Conservation (phyloP, 2,329 filamentous ascomycete species). For the Tolypocladium tundrense region DNA sequence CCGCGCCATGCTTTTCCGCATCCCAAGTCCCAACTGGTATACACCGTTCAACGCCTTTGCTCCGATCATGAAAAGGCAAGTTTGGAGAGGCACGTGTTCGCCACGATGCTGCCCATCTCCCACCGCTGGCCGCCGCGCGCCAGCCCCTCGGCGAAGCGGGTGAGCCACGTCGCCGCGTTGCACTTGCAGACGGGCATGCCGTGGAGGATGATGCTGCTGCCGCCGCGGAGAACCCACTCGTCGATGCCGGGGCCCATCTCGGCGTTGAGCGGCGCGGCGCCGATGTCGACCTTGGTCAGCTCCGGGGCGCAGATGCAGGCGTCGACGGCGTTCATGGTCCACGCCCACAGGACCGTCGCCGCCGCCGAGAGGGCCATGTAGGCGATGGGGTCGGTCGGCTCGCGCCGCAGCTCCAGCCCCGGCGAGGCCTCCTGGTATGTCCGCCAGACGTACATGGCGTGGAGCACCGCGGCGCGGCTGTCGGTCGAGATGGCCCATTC, state of each 20-base stretch:
- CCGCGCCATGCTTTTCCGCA: background rate
- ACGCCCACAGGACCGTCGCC: constrained; percentile 24
- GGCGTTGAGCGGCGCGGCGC: constrained; percentile 9
- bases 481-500: constrained; percentile 19
- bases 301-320: constrained; percentile 16
- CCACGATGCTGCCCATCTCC: constrained; percentile 6
- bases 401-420: constrained; percentile 2
- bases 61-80: background rate
- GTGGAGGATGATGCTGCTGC: constrained; percentile 2
- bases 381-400: constrained; percentile 20
- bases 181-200: constrained; percentile 8
- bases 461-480: constrained; percentile 20
- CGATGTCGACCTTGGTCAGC: constrained; percentile 13
- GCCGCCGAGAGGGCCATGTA: constrained; percentile 21
- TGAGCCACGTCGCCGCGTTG: constrained; percentile 4
- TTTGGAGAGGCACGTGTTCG: constrained; percentile 4
- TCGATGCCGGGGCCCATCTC: constrained; percentile 16
- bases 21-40: background rate
- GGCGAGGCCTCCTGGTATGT: constrained; percentile 11
- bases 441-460: constrained; percentile 21
- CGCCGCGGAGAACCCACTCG: constrained; percentile 15
- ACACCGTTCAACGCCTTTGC: background rate
- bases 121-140: constrained; percentile 7
- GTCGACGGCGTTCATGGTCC: constrained; percentile 17
- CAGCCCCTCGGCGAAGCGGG: constrained; percentile 6